phyloP scores from a whole-genome alignment of 805 yeast species.

The Kazachstania martiniae region DNA sequence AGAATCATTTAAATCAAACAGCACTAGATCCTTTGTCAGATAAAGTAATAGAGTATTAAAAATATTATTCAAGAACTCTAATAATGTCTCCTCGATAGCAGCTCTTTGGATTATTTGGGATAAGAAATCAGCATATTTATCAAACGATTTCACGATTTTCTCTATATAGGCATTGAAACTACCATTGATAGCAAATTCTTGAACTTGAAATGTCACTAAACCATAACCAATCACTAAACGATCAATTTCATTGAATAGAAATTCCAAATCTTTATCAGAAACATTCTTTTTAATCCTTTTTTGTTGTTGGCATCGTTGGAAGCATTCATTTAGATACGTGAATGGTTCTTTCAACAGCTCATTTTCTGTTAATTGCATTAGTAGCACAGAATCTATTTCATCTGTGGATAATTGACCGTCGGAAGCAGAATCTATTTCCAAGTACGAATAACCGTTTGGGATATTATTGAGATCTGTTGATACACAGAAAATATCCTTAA shows the following conservation, averaged over 20 bases:
- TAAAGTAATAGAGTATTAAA: slow-evolving; percentile 23
- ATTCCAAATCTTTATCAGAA: slow-evolving; percentile 9
- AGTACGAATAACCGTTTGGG: slow-evolving; percentile 4
- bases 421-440: not conserved
- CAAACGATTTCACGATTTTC: slow-evolving; percentile 23
- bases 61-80: slow-evolving; percentile 48
- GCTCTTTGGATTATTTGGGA: slow-evolving; percentile 47
- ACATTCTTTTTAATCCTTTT: slow-evolving; percentile 38
- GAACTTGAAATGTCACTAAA: slow-evolving; percentile 54
- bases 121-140: slow-evolving; percentile 36
- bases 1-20: slow-evolving; percentile 38
- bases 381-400: slow-evolving; percentile 21
- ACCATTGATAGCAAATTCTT: slow-evolving; percentile 34
- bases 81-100: slow-evolving; percentile 51
- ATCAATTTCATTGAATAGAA: slow-evolving; percentile 38
- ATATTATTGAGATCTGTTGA: slow-evolving; percentile 13
- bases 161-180: slow-evolving; percentile 14
- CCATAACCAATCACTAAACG: slow-evolving; percentile 42
- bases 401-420: slow-evolving; percentile 2
- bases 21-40: slow-evolving; percentile 14
- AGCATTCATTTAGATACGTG: slow-evolving; percentile 21
- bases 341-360: slow-evolving; percentile 15
- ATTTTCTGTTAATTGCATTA: slow-evolving; percentile 26
- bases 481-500: slow-evolving; percentile 22
- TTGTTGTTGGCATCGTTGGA: slow-evolving; percentile 20